Percentiles rank a stretch among this genome's conserved stretches.
phyloP scores from a whole-genome alignment of 2,329 filamentous ascomycete species.

The Botrytis fabae region DNA sequence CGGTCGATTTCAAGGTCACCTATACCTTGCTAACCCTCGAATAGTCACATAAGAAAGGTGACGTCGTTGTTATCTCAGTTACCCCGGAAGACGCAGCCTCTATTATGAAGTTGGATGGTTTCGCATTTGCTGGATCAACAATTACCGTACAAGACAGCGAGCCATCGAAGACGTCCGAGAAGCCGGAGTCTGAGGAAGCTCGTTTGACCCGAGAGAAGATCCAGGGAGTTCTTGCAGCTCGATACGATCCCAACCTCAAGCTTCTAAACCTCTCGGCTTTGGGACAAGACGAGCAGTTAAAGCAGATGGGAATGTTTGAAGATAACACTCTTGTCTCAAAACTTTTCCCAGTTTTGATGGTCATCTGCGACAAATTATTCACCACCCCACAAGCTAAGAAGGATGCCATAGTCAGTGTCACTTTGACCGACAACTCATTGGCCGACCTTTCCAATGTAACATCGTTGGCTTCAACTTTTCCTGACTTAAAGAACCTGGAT shows the following conservation, averaged over 20 bases:
- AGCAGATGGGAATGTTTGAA: constrained; percentile 70
- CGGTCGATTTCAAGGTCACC: constrained; percentile 42
- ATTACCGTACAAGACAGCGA: constrained; percentile 54
- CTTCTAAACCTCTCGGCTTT: constrained; percentile 82
- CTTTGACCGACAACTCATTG: constrained; percentile 78
- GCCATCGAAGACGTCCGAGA: constrained; percentile 30
- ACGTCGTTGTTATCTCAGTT: constrained; percentile 67
- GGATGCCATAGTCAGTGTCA: constrained; percentile 78
- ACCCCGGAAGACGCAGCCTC: constrained; percentile 63
- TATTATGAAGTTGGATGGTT: constrained; percentile 67
- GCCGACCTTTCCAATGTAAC: constrained; percentile 71
- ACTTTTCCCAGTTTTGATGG: constrained; percentile 90
- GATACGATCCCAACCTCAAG: constrained; percentile 72
- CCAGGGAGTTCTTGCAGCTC: constrained; percentile 66
- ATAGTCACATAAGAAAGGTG: constrained; percentile 69
- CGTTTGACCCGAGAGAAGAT: constrained; percentile 68
- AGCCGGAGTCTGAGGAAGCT: constrained; percentile 50
- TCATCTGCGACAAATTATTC: constrained; percentile 77
- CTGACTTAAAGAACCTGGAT: constrained; percentile 84
- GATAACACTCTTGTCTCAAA: constrained; percentile 65
- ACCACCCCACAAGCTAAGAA: constrained; percentile 69
- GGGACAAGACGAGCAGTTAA: constrained; percentile 68
- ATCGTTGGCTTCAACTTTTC: constrained; percentile 74
- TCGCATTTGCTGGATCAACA: constrained; percentile 64
- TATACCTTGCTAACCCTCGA: constrained; percentile 62